Conservation (phyloP, 2,329 filamentous ascomycete species). For the Aspergillus oerlinghausenensis region DNA sequence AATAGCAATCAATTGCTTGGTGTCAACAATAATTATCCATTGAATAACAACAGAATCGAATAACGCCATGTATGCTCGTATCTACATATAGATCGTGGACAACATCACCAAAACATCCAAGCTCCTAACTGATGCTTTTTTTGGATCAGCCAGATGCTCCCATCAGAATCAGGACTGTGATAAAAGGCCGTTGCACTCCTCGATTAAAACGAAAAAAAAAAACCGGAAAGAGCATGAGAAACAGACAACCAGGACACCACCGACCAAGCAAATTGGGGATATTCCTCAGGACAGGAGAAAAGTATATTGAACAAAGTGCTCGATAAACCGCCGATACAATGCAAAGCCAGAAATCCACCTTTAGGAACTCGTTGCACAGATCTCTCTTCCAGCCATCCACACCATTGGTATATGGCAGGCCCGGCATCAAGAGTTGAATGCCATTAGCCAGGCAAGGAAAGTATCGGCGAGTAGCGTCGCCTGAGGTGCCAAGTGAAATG, state of each 20-base stretch:
- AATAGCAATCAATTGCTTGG: constrained; percentile 20
- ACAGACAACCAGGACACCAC: constrained; percentile 15
- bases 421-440: constrained; percentile 3
- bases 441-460: constrained; percentile 9
- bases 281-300: constrained; percentile 13
- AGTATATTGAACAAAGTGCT: constrained; percentile 12
- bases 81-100: constrained; percentile 35
- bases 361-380: constrained; percentile 22
- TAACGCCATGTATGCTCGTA: constrained; percentile 39
- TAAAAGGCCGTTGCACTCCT: constrained; percentile 25
- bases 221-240: constrained; percentile 8
- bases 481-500: constrained; percentile 6
- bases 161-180: constrained; percentile 21
- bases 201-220: constrained; percentile 14
- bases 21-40: constrained; percentile 13
- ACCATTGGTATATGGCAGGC: constrained; percentile 13
- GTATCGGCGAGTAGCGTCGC: constrained; percentile 7
- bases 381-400: constrained; percentile 16
- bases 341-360: constrained; percentile 26
- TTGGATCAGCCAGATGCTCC: constrained; percentile 19
- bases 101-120: constrained; percentile 31
- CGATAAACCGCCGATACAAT: constrained; percentile 15
- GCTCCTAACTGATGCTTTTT: constrained; percentile 18
- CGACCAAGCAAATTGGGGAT: constrained; percentile 10
- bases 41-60: constrained; percentile 21